Base-by-base conservation (phyloP, 1,284 basidiomycete species). In the Apiotrichum siamense region DNA sequence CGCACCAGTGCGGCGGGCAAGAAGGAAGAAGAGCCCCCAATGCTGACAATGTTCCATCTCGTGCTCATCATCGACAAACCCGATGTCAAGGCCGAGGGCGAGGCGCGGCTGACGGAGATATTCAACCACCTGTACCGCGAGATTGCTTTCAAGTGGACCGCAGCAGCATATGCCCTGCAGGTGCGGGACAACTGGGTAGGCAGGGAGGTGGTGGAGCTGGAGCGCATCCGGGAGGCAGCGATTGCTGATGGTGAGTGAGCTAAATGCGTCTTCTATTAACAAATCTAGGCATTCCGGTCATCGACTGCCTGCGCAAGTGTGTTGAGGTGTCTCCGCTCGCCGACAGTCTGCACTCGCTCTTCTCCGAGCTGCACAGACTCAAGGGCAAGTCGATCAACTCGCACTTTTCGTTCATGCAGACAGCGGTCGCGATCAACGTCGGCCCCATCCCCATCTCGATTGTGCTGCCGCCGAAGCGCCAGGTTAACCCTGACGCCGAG, bases 1-100 rank as follows among this genome's bases (percentile, higher is more conserved):
- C 33, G 33, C 13, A 13, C 15, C 33, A 31, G 17, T 31, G 17
- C 11, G 12, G 29, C 29, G n/a, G 27, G 40, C 20, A 38, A 39
- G 23, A 49, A 49, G 47, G 26, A 25, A 36, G 58, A 66, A 32
- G 65, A 56, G 44, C 57, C 59, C 7, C 76, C 81, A 0, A 82
- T 83, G 17, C 75, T 93, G 44, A 80, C 85, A 63, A 85, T 83
- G 49, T 94, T 96, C 72, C 88, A 94, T 71, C 78, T 96, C 54
- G 87, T 91, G 10, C 75, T 94, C 50, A 87, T 94, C 10, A 77
- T 93, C 44, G 91, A 96, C 71, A 79, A 88, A 27, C 90, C 91
- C 1, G 90, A 96, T 72, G 87, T 89, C 4, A 69, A 73, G 36
- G 44, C 49, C 3, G 48, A 50, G 4, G 36, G 40, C 17, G 86